These are phyloP conservation scores for Ceratobasidium sp. DNA, from an alignment of 1,284 basidiomycete species.

Conservation along the genomic window DNA sequence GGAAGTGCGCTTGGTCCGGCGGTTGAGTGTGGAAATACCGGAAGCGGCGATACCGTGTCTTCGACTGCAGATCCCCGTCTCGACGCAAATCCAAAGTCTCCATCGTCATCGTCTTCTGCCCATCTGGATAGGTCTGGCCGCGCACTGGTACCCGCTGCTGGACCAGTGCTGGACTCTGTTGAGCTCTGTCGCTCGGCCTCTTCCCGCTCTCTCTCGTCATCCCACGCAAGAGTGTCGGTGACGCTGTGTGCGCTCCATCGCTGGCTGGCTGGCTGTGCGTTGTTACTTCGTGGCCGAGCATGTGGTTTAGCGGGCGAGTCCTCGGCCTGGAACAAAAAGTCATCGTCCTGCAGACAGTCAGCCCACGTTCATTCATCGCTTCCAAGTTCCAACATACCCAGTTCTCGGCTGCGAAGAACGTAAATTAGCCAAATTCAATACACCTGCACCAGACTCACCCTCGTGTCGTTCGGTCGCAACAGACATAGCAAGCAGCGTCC, in stretches of 20 bases:
- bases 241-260: constrained; percentile 28
- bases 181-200: constrained; percentile 35
- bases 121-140: constrained; percentile 16
- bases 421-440: too few relatives aligned
- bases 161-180: constrained; percentile 26
- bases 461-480: too few relatives aligned
- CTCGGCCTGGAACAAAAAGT: constrained; percentile 37
- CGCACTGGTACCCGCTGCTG: neutral
- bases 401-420: constrained; percentile 31
- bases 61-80: constrained; percentile 1
- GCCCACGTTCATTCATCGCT: neutral
- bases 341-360: constrained; percentile 28
- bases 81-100: constrained; percentile 23
- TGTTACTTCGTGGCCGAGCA: neutral
- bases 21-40: constrained; percentile 5
- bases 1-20: neutral
- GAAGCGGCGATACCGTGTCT: constrained; percentile 26
- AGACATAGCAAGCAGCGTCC: too few relatives aligned
- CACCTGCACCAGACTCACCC: too few relatives aligned
- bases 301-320: constrained; percentile 32
- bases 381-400: constrained; percentile 17
- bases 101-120: constrained; percentile 28
- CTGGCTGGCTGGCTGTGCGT: neutral
- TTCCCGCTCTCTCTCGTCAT: constrained; percentile 34
- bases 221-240: constrained; percentile 15